Base-by-base conservation (phyloP, 176 grass and related monocot genomes). In the Guadua angustifolia region DNA sequence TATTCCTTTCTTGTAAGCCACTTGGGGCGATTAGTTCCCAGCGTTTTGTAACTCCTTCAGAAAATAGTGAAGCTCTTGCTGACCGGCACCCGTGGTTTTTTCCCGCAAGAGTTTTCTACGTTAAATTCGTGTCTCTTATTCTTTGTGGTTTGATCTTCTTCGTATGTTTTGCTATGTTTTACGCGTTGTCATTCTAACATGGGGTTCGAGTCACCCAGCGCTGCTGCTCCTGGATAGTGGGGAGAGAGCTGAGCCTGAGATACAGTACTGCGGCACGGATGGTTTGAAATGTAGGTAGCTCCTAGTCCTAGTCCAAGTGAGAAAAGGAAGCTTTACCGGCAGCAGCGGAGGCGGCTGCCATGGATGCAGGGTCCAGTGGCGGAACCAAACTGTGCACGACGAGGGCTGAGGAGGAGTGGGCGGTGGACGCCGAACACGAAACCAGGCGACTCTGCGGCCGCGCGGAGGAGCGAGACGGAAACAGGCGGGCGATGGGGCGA, bases 151-250 rank as follows among this genome's bases (percentile, higher is more conserved):
- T n/a, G n/a, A n/a, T n/a, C n/a, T n/a, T n/a, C n/a, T n/a, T n/a
- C n/a, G n/a, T n/a, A n/a, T n/a, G n/a, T n/a, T n/a, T n/a, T n/a
- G n/a, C n/a, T n/a, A n/a, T n/a, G n/a, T n/a, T n/a, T n/a, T n/a
- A n/a, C n/a, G n/a, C n/a, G n/a, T n/a, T n/a, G n/a, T n/a, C n/a
- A n/a, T n/a, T n/a, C n/a, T n/a, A n/a, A n/a, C n/a, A n/a, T n/a
- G n/a, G n/a, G 63, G 67, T 21, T 71, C 58, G 51, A 15, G 80
- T 42, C 74, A 15, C 79, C 67, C 47, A 59, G 59, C 57, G 46
- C 73, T 58, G 83, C 78, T 5, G 24, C 22, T 74, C 83, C 83
- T 82, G 72, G 83, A 79, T 39, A 32, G 7, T 42, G 53, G 11
- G 9, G 12, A 22, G 25, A 0, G 35, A 5, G 5, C 7, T 10